Conservation (phyloP, 768 basidiomycete species). For the Pisolithus sp. region DNA sequence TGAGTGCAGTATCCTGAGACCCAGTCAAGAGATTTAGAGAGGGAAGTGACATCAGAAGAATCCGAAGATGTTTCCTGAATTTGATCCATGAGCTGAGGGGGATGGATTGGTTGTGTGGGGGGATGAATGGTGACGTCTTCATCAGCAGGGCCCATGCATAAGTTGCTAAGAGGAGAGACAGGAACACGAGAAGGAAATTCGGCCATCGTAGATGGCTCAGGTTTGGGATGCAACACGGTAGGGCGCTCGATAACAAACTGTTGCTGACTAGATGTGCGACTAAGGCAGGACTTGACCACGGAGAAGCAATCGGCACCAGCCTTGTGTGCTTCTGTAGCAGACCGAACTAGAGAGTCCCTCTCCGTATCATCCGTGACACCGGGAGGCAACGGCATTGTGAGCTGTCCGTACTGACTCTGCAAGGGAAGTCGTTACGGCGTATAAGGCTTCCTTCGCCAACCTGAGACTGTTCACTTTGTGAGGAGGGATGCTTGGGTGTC, state of each 20-base stretch:
- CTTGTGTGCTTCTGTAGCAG: constrained; percentile 84
- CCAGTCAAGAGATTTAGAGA: constrained; percentile 39
- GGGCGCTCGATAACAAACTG: constrained; percentile 65
- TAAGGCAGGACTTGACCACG: constrained; percentile 77
- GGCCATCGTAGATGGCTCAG: constrained; percentile 40
- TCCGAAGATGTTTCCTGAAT: constrained; percentile 45
- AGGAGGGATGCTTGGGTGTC: constrained; percentile 61
- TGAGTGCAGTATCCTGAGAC: constrained; percentile 45
- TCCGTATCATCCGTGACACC: constrained; percentile 73
- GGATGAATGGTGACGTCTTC: constrained; percentile 61
- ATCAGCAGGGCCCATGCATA: constrained; percentile 35
- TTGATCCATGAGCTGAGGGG: constrained; percentile 7
- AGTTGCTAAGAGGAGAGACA: constrained; percentile 31
- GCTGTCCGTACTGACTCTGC: constrained; percentile 80
- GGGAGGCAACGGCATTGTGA: constrained; percentile 47
- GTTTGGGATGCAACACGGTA: constrained; percentile 37
- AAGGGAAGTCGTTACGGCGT: constrained; percentile 77
- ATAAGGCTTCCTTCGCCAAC: constrained; percentile 72
- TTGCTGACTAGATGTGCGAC: constrained; percentile 52
- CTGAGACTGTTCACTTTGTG: constrained; percentile 61
- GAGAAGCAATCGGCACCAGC: constrained; percentile 85
- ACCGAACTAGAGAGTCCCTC: constrained; percentile 67
- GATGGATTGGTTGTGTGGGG: constrained; percentile 28
- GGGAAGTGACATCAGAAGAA: constrained; percentile 35
- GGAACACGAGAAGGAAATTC: constrained; percentile 39